Evolutionary conservation across 768 basidiomycete genomes (phyloP).

Genomic region (Tremella yokohamensis): DNA sequence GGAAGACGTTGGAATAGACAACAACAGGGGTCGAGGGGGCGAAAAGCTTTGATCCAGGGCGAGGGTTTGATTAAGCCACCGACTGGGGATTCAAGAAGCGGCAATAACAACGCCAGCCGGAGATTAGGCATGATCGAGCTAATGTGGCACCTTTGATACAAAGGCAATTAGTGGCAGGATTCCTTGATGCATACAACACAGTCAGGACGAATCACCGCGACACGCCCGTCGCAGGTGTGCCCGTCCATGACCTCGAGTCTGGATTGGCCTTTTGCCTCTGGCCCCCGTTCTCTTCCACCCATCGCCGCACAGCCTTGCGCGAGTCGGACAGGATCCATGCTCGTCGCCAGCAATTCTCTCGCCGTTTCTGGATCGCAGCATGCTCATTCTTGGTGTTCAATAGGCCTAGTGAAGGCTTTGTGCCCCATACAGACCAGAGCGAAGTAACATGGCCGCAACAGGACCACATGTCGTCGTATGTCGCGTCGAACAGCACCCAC

Average conservation of each 20-base stretch:
- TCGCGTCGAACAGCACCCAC: conserved; percentile 92
- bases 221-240: too few species aligned
- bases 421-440: conserved; percentile 56
- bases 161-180: too few species aligned
- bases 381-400: conserved; percentile 48
- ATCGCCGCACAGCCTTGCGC: conserved; percentile 75
- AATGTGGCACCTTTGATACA: neutral
- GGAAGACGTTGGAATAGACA: neutral
- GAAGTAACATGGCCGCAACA: conserved; percentile 81
- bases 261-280: too few species aligned
- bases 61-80: too few species aligned
- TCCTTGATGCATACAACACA: too few species aligned
- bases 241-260: too few species aligned
- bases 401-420: conserved; percentile 1
- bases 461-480: conserved; percentile 81
- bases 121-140: conserved; percentile 3
- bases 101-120: too few species aligned
- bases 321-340: conserved; percentile 58
- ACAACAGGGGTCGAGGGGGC: neutral
- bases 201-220: too few species aligned
- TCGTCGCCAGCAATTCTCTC: conserved; percentile 51
- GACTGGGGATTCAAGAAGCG: neutral
- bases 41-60: neutral
- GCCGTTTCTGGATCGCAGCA: conserved; percentile 52
- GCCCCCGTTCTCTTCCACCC: conserved; percentile 63